phyloP scores from a whole-genome alignment of 352 stramenopile species.

The Achlya hypogyna region DNA sequence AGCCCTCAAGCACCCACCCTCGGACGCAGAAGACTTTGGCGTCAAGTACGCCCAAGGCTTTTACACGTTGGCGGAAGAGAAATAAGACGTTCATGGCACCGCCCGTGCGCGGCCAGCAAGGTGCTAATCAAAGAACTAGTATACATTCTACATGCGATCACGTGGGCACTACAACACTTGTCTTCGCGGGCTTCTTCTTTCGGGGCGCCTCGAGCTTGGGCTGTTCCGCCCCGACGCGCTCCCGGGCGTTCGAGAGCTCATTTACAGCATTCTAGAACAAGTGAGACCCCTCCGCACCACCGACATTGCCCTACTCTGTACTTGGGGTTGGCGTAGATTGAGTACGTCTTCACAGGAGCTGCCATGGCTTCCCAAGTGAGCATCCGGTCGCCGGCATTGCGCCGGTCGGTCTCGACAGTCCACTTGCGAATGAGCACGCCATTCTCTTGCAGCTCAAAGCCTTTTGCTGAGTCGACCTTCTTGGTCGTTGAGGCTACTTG shows the following conservation, averaged over 20 bases:
- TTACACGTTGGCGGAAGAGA: slow-evolving; percentile 76
- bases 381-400: slow-evolving; percentile 51
- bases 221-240: background rate
- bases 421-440: slow-evolving; percentile 58
- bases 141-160: no score
- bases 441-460: slow-evolving; percentile 42
- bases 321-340: slow-evolving; percentile 59
- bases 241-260: background rate
- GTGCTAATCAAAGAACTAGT: no score
- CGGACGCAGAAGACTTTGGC: slow-evolving; percentile 52
- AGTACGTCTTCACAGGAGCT: slow-evolving; percentile 63
- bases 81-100: no score
- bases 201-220: background rate
- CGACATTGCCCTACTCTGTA: slow-evolving; percentile 25
- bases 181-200: background rate
- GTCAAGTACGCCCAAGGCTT: slow-evolving; percentile 76
- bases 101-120: no score
- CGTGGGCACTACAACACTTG: background rate
- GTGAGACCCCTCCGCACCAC: background rate
- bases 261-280: background rate
- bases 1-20: slow-evolving; percentile 60
- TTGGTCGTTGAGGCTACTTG: slow-evolving; percentile 11
- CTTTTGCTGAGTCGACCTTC: slow-evolving; percentile 38
- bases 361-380: slow-evolving; percentile 65
- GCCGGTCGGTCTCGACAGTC: slow-evolving; percentile 33